Evolutionary conservation across 2,329 filamentous ascomycete genomes (phyloP), one percentile per base, ranked within the genome.

Genomic region (Hypoxylon sp.): DNA sequence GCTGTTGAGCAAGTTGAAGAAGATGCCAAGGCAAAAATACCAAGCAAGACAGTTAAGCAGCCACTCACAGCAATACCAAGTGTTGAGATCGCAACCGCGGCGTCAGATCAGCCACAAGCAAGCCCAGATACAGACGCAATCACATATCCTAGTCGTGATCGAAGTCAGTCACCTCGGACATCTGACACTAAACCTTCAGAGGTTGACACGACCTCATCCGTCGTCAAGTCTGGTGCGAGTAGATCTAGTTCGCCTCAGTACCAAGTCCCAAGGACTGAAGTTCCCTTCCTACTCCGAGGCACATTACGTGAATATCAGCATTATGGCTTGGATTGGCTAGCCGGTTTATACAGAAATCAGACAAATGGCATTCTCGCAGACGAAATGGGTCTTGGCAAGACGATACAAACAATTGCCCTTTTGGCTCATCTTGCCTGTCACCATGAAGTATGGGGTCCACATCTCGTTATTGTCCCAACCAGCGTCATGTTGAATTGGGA

Each of bases 401-500:
- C 96, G 0, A 98, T 99, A 51, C 96, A 99, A 78, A 99, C 96
- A 0, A 99, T 99, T 75, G 91, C 97, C 3, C 84, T 99, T 2
- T 85, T 99, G 39, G 96, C 96, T 3, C 95, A 99, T 78, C 86
- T 99, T 37, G 96, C 97, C 8, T 94, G 94, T 69, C 87, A 94
- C 42, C 92, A 97, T 77, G 90, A 94, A 75, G 90, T 97, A 4
- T 99, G 96, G 97, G 96, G 97, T 0, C 94, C 96, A 0, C 96
- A 99, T 83, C 84, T 99, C 24, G 93, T 99, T 53, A 92, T 99
- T 67, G 96, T 99, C 1, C 96, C 96, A 1, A 99, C 96, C 1
- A 98, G 94, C 80, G 97, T 99, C 53, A 98, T 99, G 87, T 88
- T 99, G 71, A 99, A 99, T 78, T 99, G 96, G 96, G 97, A 99